Evolutionary conservation across 208 protist species (phyloP).

Genomic region (Vickermania ingenoplastis): DNA sequence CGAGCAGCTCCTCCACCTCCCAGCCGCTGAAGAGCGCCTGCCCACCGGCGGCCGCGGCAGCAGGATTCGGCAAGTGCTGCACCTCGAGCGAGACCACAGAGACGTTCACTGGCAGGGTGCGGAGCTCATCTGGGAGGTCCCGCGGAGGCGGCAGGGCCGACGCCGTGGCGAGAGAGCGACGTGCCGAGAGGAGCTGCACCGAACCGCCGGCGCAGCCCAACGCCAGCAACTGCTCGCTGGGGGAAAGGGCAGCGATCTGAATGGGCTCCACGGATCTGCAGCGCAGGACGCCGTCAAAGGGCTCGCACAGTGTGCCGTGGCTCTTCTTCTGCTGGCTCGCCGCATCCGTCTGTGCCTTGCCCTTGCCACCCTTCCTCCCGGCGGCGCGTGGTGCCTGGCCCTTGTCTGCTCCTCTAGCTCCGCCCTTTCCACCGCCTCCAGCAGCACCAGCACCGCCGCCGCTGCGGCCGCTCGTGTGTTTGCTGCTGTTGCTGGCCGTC

Average conservation of each 20-base stretch:
- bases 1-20: neutral
- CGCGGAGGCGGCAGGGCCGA: conserved; percentile 1
- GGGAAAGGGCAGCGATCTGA: neutral
- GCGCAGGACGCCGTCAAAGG: conserved; percentile 1
- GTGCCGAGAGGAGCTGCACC: neutral
- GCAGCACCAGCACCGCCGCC: no score
- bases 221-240: neutral
- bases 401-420: neutral
- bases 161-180: neutral
- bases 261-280: neutral
- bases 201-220: conserved; percentile 1
- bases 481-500: neutral
- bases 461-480: neutral
- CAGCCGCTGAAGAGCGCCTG: no score
- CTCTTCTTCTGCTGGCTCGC: neutral
- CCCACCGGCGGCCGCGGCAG: neutral
- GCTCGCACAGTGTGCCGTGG: neutral
- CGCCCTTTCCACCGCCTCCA: neutral
- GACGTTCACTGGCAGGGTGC: neutral
- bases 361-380: conserved; percentile 1
- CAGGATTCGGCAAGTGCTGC: neutral
- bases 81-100: neutral
- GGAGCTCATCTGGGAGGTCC: neutral
- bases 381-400: neutral
- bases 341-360: neutral